Evolutionary conservation across 129 eudicot genomes (phyloP).

Genomic region (Oenanthe sinensis): DNA sequence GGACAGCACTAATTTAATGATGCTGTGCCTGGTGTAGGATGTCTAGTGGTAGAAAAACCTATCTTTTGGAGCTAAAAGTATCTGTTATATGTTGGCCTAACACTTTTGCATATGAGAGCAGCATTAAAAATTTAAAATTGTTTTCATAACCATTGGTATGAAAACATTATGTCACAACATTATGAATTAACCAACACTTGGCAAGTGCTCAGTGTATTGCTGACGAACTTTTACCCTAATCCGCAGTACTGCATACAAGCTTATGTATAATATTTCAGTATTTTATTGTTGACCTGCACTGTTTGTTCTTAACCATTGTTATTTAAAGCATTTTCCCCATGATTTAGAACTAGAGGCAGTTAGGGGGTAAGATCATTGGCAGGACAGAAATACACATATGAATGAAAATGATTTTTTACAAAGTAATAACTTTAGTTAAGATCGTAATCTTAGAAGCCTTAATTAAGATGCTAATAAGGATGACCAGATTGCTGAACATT

Average conservation of each 20-base stretch:
- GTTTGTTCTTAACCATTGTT: slow-evolving; percentile 3
- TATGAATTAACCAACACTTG: slow-evolving; percentile 1
- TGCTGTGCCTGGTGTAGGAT: slow-evolving; percentile 5
- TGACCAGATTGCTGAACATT: slow-evolving; percentile 19
- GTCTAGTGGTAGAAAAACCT: slow-evolving; percentile 8
- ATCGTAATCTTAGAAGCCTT: slow-evolving; percentile 1
- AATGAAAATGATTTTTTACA: too few species aligned
- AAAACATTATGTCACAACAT: not conserved
- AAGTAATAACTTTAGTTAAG: not conserved
- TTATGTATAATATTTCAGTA: not conserved
- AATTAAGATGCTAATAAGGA: slow-evolving; percentile 14
- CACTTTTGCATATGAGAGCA: slow-evolving; percentile 1
- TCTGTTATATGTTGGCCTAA: not conserved
- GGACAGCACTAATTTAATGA: slow-evolving; percentile 16
- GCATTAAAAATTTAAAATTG: not conserved
- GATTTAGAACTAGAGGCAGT: not conserved
- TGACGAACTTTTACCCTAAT: not conserved
- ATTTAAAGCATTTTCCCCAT: not conserved
- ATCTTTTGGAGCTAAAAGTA: slow-evolving; percentile 5
- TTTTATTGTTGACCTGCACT: not conserved
- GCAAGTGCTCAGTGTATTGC: not conserved
- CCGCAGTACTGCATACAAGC: not conserved
- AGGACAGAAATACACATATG: not conserved
- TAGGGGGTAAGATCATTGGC: not conserved
- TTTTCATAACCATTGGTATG: not conserved